Base-by-base conservation (phyloP, 495 filamentous ascomycete species). In the Melanomma pulvis-pyrius region DNA sequence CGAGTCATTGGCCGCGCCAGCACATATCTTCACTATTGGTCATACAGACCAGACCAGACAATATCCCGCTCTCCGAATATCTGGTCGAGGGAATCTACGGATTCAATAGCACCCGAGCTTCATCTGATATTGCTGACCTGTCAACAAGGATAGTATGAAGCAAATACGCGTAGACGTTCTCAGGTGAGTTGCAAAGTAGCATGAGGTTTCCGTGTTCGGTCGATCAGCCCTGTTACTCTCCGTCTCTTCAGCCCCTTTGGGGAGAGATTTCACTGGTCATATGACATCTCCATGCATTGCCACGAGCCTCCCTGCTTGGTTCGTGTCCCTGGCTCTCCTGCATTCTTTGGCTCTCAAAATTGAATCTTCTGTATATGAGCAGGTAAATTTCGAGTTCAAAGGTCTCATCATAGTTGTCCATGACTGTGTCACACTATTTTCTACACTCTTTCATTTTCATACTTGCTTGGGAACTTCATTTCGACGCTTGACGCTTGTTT, bases 31-130 rank as follows among this genome's bases (percentile, higher is more conserved):
- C 39, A 44, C n/a, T 17, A 11, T 26, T 48, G 56, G 22, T 48
- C n/a, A 59, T 59, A 28, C 29, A 36, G 48, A 50, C 41, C n/a
- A 25, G 6, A 53, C 39, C 8, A 44, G 39, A 50, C 25, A n/a
- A 24, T 28, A 9, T 25, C 5, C 51, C 7, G 11, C 29, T 32
- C 21, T 19, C 51, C 51, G 28, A 30, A 21, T 19, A 54, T 54
- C 25, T 54, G 51, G 51, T 19, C 51, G 51, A 30, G 26, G 22
- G 5, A 9, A 34, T 6, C 25, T 26, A 34, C 29, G 29, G 51
- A 54, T 54, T 34, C 4, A 15, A n/a, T 1, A 34, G 29, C 9
- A 24, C 26, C 51, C 29, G 51, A 54, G 51, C 51, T 54, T 34
- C n/a, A 21, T 54, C 26, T 51, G 39, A 11, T 29, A 24, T 4